phyloP scores from a whole-genome alignment of 805 yeast species.

The Sugiyamaella mastotermitis region DNA sequence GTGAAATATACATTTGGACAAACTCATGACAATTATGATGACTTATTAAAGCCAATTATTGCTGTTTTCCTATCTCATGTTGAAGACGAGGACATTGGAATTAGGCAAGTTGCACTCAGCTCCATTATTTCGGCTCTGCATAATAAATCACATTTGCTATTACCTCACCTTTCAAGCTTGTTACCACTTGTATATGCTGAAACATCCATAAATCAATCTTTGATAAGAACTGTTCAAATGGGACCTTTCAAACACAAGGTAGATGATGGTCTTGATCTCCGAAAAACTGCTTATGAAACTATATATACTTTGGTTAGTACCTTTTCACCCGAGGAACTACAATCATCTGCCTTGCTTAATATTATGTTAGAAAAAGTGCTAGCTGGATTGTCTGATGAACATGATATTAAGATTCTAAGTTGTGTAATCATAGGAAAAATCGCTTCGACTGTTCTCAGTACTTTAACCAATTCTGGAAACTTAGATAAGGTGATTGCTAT shows the following conservation, averaged over 20 bases:
- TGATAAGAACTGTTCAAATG: conserved; percentile 63
- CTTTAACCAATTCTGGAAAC: conserved; percentile 15
- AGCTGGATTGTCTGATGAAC: conserved; percentile 58
- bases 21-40: conserved; percentile 19
- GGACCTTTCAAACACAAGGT: conserved; percentile 83
- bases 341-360: conserved; percentile 26
- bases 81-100: conserved; percentile 38
- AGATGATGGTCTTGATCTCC: conserved; percentile 68
- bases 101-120: conserved; percentile 54
- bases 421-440: conserved; percentile 40
- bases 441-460: conserved; percentile 30
- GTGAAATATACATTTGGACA: conserved; percentile 34
- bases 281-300: conserved; percentile 68
- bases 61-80: conserved; percentile 26
- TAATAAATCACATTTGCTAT: conserved; percentile 44
- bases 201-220: conserved; percentile 47
- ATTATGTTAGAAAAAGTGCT: conserved; percentile 39
- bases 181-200: conserved; percentile 51
- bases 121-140: conserved; percentile 56
- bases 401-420: conserved; percentile 50
- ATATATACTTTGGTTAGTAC: conserved; percentile 47
- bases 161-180: conserved; percentile 40
- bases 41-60: conserved; percentile 23
- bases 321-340: conserved; percentile 22
- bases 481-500: conserved; percentile 29